phyloP scores from a whole-genome alignment of 371 early-diverging fungal species.

The Apophysomyces variabilis region DNA sequence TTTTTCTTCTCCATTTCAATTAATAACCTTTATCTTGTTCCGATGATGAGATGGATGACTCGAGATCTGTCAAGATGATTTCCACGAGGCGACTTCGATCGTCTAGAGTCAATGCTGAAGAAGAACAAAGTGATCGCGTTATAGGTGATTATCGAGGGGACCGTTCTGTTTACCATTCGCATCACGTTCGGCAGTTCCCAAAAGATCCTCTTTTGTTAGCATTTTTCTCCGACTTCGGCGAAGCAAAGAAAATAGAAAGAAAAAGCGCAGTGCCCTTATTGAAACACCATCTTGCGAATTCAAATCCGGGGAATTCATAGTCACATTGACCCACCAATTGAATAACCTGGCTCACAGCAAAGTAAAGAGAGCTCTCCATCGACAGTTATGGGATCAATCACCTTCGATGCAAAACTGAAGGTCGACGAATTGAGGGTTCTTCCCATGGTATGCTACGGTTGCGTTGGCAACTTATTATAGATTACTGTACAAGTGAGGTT shows the following conservation, averaged over 20 bases:
- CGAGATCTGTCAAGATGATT: slow-evolving; percentile 10
- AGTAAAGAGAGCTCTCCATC: no score
- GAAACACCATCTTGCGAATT: background rate
- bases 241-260: background rate
- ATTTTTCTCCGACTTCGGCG: slow-evolving; percentile 6
- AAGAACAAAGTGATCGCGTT: background rate
- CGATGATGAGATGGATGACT: slow-evolving; percentile 2
- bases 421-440: no score
- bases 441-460: no score
- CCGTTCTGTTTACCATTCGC: background rate
- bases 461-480: no score
- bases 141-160: background rate
- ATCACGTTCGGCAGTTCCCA: slow-evolving; percentile 3
- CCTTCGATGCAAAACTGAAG: no score
- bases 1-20: no score
- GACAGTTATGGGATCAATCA: no score
- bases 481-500: no score
- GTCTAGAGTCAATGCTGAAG: background rate
- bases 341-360: no score
- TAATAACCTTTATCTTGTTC: background rate
- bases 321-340: no score
- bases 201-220: background rate
- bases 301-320: no score
- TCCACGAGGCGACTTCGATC: background rate
- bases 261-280: background rate